A percentile compares a stretch with the other conserved stretches of the same genome.
Evolutionary conservation across 192 early-diverging fungal species (phyloP).

Genomic region (Gigaspora rosea): DNA sequence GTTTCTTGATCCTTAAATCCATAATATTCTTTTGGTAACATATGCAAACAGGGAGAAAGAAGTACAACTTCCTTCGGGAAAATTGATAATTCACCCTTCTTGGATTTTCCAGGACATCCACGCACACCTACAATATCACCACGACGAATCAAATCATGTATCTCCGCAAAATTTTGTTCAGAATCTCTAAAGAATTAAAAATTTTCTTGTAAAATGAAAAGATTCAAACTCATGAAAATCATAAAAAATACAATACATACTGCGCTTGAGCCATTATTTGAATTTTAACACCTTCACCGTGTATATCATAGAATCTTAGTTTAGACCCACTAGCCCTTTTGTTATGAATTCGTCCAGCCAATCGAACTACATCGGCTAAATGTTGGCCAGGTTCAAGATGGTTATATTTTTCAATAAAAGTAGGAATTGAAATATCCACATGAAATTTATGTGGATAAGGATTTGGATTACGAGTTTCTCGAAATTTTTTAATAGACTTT

Average conservation of each 20-base stretch:
- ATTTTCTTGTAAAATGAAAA: no score
- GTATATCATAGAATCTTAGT: slow-evolving; percentile 95
- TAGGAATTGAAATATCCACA: slow-evolving; percentile 79
- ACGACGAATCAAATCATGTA: slow-evolving; percentile 82
- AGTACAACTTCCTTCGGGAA: slow-evolving; percentile 86
- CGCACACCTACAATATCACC: slow-evolving; percentile 96
- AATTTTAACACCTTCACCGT: slow-evolving; percentile 89
- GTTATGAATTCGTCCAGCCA: slow-evolving; percentile 97
- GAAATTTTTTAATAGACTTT: slow-evolving; percentile 79
- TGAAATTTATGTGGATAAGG: slow-evolving; percentile 99
- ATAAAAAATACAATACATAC: slow-evolving; percentile 41
- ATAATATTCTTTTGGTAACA: slow-evolving; percentile 92
- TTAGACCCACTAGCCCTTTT: slow-evolving; percentile 87
- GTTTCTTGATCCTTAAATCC: slow-evolving; percentile 98
- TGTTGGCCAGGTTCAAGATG: slow-evolving; percentile 69
- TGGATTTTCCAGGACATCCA: slow-evolving; percentile 89
- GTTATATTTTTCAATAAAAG: slow-evolving; percentile 85
- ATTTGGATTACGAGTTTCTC: slow-evolving; percentile 77
- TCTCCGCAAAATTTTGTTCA: slow-evolving; percentile 72
- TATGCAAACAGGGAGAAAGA: slow-evolving; percentile 92
- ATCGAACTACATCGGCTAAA: slow-evolving; percentile 65
- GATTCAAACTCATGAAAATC: no score
- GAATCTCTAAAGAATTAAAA: slow-evolving; percentile 35
- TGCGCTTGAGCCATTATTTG: slow-evolving; percentile 90
- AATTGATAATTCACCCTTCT: slow-evolving; percentile 94